Conservation (phyloP, 2,329 filamentous ascomycete species). For the Colletotrichum sp. region DNA sequence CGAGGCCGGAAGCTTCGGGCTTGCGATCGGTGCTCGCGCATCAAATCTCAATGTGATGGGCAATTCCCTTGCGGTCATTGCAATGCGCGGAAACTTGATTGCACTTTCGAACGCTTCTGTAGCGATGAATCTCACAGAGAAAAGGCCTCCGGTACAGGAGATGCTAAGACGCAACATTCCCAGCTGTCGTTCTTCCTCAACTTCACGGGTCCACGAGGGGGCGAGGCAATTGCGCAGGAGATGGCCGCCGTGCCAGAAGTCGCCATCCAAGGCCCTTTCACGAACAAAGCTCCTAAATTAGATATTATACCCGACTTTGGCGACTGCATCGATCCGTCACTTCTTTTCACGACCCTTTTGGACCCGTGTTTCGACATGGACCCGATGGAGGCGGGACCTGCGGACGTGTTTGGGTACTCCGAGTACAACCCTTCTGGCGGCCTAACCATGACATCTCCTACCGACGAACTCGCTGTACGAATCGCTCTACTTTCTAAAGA, state of each 20-base stretch:
- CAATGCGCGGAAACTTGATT: rapidly evolving
- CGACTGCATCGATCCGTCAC: not conserved
- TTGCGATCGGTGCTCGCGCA: not conserved
- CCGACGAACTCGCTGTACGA: not conserved
- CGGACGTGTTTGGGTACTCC: not conserved
- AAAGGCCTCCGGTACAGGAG: rapidly evolving
- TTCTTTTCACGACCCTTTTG: not conserved
- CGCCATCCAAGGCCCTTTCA: not conserved
- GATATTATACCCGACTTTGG: rapidly evolving
- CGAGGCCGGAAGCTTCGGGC: not conserved
- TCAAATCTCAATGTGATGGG: not conserved
- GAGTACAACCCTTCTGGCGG: not conserved
- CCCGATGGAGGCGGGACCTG: not conserved
- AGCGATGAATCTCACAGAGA: not conserved
- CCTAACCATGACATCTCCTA: not conserved
- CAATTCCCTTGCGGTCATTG: not conserved
- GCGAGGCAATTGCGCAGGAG: not conserved
- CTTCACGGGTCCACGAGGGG: not conserved
- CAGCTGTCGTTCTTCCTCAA: not conserved
- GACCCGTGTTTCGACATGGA: not conserved
- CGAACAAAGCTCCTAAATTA: rapidly evolving
- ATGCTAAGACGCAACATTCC: rapidly evolving
- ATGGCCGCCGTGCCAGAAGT: not conserved
- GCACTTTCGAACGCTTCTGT: not conserved
- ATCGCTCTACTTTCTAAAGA: not conserved